Evolutionary conservation across 208 protist genomes (phyloP), one percentile per base, ranked within the genome.

Genomic region (Novymonas esmeraldas): DNA sequence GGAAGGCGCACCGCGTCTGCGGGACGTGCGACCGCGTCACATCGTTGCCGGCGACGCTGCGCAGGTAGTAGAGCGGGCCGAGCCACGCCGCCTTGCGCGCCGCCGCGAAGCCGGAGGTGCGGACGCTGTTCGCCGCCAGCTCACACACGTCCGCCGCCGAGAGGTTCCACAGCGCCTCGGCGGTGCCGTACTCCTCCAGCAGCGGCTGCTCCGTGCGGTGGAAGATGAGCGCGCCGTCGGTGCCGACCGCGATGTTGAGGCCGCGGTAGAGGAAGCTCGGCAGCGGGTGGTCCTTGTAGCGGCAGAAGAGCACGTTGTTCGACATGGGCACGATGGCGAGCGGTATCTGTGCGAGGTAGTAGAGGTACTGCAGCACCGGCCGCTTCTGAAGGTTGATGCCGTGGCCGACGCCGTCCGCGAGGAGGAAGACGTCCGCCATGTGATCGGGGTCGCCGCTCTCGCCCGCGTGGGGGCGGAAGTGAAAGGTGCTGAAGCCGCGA

Each of bases 271-370:
- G 97, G 70, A 99, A 98, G 24, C 33, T 20, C 2, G 91, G 86
- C 66, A 99, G 98, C 22, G 98, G 98, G 79, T 98, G 98, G 50
- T 94, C 79, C 29, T 80, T 28, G 73, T 99, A 99, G 26, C 90
- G 78, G 44, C 99, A 89, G 78, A 99, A 99, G 24, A 99, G 90
- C 5, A 90, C 83, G 86, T 99, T 99, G 85, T 99, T 99, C 70
- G 90, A 98, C 28, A 99, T 82, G 34, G 99, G 99, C 61, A 97
- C 98, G 28, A 99, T 82, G 20, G 96, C 95, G 10, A 99, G 82
- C 22, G 97, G 98, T 57, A 99, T 93, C 84, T 99, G 98, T 18
- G 76, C 70, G 4, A 99, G 81, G 74, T 99, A 99, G 77, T 98
- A 99, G 29, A 99, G 82, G 73, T 99, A 99, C 87, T 99, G 92